A percentile compares a stretch with the other conserved stretches of the same genome.
These are phyloP conservation scores for Cadophora sp. DNA, from an alignment of 2,329 filamentous ascomycete genomes.

Conservation along the genomic window DNA sequence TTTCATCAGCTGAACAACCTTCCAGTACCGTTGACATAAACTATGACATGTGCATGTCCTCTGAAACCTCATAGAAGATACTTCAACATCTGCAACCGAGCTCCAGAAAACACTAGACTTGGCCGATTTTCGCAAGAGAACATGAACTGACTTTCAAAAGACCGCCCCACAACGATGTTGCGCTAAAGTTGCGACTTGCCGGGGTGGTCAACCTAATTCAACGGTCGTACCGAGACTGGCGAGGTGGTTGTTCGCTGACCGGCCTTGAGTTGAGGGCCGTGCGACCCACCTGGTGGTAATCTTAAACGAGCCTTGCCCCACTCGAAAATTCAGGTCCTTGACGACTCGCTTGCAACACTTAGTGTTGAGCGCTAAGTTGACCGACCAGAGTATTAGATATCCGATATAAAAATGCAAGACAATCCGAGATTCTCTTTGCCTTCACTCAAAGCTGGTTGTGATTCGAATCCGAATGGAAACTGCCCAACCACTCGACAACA, in stretches of 20 bases:
- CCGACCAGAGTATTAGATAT: background rate
- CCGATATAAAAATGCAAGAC: background rate
- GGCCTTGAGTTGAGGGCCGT: background rate
- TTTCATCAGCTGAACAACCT: background rate
- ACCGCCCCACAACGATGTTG: background rate
- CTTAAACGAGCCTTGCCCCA: too few relatives aligned
- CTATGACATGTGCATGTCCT: background rate
- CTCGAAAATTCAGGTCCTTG: too few relatives aligned
- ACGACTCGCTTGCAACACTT: background rate
- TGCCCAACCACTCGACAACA: background rate
- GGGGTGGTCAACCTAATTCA: background rate
- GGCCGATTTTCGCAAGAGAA: background rate
- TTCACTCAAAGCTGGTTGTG: background rate
- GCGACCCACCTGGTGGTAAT: too few relatives aligned
- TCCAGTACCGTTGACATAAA: background rate
- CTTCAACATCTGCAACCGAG: background rate
- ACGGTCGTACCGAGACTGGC: background rate
- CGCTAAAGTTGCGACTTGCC: slow-evolving; percentile 1
- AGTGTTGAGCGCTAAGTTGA: background rate
- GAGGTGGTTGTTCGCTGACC: background rate
- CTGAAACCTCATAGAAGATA: background rate
- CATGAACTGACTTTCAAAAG: slow-evolving; percentile 4
- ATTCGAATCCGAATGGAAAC: background rate
- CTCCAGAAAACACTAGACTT: background rate
- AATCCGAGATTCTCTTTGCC: background rate